A percentile compares a stretch with the other conserved stretches of the same genome.
phyloP scores from a whole-genome alignment of 768 basidiomycete species.

The Amanita subjunquillea region DNA sequence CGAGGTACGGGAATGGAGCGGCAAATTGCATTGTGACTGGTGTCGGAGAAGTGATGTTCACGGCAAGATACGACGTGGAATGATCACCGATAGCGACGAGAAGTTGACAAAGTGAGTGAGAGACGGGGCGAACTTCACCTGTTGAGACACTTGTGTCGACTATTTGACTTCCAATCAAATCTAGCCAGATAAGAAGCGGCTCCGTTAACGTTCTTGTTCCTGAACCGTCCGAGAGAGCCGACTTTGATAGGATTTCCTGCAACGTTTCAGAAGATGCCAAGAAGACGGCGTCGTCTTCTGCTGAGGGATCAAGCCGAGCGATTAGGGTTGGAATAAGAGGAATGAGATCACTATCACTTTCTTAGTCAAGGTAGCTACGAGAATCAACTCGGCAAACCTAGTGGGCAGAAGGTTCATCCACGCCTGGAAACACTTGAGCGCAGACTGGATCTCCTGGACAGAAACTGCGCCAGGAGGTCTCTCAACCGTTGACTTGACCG shows the following conservation, averaged over 20 bases:
- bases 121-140: slow-evolving; percentile 41
- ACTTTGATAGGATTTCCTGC: slow-evolving; percentile 69
- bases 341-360: slow-evolving; percentile 47
- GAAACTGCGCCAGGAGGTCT: slow-evolving; percentile 20
- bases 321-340: slow-evolving; percentile 60
- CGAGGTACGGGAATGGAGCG: slow-evolving; percentile 10
- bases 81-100: slow-evolving; percentile 80
- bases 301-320: slow-evolving; percentile 42
- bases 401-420: slow-evolving; percentile 70
- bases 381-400: slow-evolving; percentile 35
- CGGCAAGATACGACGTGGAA: slow-evolving; percentile 67
- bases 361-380: neutral
- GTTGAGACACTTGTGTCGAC: slow-evolving; percentile 21
- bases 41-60: slow-evolving; percentile 44
- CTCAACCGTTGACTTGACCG: slow-evolving; percentile 49
- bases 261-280: slow-evolving; percentile 59
- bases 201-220: slow-evolving; percentile 70
- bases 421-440: slow-evolving; percentile 70
- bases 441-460: slow-evolving; percentile 49
- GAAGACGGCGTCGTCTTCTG: slow-evolving; percentile 45
- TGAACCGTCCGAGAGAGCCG: slow-evolving; percentile 59
- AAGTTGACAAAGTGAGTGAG: slow-evolving; percentile 72
- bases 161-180: slow-evolving; percentile 41
- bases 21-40: slow-evolving; percentile 20
- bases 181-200: slow-evolving; percentile 76